phyloP scores from a whole-genome alignment of 176 grass and related monocot genomes.

The Oryza longistaminata region DNA sequence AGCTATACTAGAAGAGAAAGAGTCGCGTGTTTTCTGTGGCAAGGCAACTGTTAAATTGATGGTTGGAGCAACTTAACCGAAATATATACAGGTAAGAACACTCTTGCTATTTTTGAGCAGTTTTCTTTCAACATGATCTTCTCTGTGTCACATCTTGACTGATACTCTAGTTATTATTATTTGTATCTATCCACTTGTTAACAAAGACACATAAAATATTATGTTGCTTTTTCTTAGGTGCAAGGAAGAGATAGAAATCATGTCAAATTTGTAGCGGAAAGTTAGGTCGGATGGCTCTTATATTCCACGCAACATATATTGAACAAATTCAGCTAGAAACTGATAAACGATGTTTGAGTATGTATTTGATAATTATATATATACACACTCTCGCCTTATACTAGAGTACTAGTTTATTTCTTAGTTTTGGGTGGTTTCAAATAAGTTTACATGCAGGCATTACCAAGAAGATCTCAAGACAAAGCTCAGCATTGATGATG shows the following conservation, averaged over 20 bases:
- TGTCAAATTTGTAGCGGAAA: constrained; percentile 76
- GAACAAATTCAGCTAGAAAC: constrained; percentile 99
- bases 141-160: constrained; percentile 2
- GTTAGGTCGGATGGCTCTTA: constrained; percentile 82
- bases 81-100: constrained; percentile 72
- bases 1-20: constrained; percentile 92
- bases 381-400: not conserved
- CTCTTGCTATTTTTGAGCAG: constrained; percentile 5
- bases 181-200: not conserved
- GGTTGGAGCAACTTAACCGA: constrained; percentile 86
- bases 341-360: constrained; percentile 97
- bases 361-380: constrained; percentile 12
- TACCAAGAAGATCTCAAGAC: constrained; percentile 98
- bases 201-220: not conserved
- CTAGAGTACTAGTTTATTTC: constrained; percentile 10
- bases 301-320: constrained; percentile 93
- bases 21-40: constrained; percentile 77
- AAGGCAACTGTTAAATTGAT: constrained; percentile 93
- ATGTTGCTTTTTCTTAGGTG: constrained; percentile 52
- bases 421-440: constrained; percentile 29
- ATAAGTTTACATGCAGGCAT: constrained; percentile 58
- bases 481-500: constrained; percentile 94
- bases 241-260: constrained; percentile 87
- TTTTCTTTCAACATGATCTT: constrained; percentile 27
- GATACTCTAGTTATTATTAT: not conserved